A percentile compares a stretch with the other conserved stretches of the same genome.
These are phyloP conservation scores for Globisporangium echinulatum DNA, from an alignment of 352 stramenopile species.

Conservation along the genomic window DNA sequence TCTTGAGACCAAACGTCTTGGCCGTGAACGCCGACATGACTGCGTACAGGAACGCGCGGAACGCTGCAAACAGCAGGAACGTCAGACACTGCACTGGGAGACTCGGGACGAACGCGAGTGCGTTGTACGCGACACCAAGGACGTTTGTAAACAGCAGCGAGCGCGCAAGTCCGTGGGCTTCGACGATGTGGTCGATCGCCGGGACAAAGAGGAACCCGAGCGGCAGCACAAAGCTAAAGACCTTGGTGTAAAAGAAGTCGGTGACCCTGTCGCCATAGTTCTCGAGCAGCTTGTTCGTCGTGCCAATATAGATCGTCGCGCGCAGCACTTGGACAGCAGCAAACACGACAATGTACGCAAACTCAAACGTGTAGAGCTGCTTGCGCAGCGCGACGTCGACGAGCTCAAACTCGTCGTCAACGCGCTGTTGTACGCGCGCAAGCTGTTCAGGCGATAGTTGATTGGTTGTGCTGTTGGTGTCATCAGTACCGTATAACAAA, in stretches of 20 bases:
- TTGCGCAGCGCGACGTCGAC: constrained; percentile 51
- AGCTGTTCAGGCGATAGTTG: neutral
- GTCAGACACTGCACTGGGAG: constrained; percentile 60
- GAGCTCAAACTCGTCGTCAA: constrained; percentile 27
- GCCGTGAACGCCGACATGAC: constrained; percentile 83
- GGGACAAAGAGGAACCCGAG: constrained; percentile 83
- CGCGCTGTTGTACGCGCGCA: constrained; percentile 4
- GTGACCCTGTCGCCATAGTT: constrained; percentile 73
- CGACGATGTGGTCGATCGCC: constrained; percentile 78
- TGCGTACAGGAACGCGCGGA: constrained; percentile 82
- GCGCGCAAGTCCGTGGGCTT: constrained; percentile 53
- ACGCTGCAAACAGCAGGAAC: constrained; percentile 80
- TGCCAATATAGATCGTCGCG: constrained; percentile 81
- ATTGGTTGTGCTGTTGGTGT: neutral
- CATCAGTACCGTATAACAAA: neutral
- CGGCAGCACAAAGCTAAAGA: constrained; percentile 81
- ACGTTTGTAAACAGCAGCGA: constrained; percentile 73
- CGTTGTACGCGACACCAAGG: constrained; percentile 67
- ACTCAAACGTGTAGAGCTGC: constrained; percentile 77
- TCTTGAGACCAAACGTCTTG: constrained; percentile 84
- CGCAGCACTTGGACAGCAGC: constrained; percentile 69
- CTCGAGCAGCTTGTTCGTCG: constrained; percentile 76
- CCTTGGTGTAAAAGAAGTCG: constrained; percentile 74
- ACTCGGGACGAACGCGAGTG: constrained; percentile 57
- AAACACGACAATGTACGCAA: constrained; percentile 68